These are phyloP conservation scores for Escallonia herrerae DNA, from an alignment of 129 eudicot genomes.

Conservation along the genomic window DNA sequence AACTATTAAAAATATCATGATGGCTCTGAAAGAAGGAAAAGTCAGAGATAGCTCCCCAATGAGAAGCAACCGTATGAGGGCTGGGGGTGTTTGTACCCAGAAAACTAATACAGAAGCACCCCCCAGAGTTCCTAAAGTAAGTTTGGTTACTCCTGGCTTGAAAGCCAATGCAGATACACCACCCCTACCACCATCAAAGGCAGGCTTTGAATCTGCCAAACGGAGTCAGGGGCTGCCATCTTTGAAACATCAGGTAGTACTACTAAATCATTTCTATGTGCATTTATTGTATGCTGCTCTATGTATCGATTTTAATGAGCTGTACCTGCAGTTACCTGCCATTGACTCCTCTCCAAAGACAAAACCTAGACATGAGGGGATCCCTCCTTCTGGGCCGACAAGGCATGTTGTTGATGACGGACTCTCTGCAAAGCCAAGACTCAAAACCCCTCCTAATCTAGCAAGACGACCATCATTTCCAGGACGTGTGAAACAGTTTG, in stretches of 20 bases:
- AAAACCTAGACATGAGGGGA: conserved; percentile 59
- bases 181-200: conserved; percentile 33
- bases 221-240: conserved; percentile 45
- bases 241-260: conserved; percentile 43
- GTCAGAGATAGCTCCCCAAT: conserved; percentile 80
- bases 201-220: conserved; percentile 45
- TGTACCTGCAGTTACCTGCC: conserved; percentile 51
- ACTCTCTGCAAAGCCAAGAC: conserved; percentile 38
- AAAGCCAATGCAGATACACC: conserved; percentile 47
- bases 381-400: conserved; percentile 37
- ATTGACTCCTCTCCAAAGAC: conserved; percentile 59
- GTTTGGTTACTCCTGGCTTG: conserved; percentile 37
- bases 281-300: neutral
- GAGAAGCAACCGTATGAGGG: conserved; percentile 50
- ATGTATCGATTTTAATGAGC: conserved; percentile 7
- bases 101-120: conserved; percentile 37
- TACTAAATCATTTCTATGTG: neutral
- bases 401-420: conserved; percentile 49
- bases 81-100: conserved; percentile 22
- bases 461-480: conserved; percentile 59
- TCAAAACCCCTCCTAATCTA: conserved; percentile 72
- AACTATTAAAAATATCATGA: conserved; percentile 45
- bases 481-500: conserved; percentile 45
- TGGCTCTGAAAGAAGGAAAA: conserved; percentile 73
- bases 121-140: conserved; percentile 51